phyloP scores from a whole-genome alignment of 1,139 yeast genomes.

The Wickerhamiella pararugosa region DNA sequence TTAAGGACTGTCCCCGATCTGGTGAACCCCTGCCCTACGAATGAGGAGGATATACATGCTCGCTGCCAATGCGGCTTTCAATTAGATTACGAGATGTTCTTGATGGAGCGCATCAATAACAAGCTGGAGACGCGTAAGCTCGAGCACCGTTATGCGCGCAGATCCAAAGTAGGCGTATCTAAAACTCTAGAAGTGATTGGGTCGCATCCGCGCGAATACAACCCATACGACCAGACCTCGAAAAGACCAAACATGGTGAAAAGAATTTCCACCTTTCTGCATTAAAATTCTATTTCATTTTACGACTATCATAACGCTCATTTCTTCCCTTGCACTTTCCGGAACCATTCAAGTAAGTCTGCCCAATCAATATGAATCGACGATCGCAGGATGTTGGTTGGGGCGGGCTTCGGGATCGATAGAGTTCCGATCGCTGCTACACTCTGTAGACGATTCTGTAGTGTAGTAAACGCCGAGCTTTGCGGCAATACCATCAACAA shows the following conservation, averaged over 20 bases:
- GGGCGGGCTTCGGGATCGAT: slow-evolving; percentile 17
- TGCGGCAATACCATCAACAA: slow-evolving; percentile 90
- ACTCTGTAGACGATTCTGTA: slow-evolving; percentile 60
- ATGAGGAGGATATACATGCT: too few species aligned
- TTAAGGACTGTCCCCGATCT: too few species aligned
- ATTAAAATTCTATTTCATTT: background rate
- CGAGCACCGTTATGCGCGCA: slow-evolving; percentile 20
- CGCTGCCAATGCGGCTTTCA: too few species aligned
- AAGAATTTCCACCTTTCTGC: slow-evolving; percentile 5
- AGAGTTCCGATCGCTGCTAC: slow-evolving; percentile 30
- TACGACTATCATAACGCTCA: background rate
- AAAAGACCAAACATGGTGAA: slow-evolving; percentile 12
- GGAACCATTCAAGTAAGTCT: slow-evolving; percentile 49
- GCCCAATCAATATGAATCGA: slow-evolving; percentile 27
- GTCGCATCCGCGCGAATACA: slow-evolving; percentile 15
- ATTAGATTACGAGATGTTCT: too few species aligned
- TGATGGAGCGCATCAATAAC: slow-evolving; percentile 10
- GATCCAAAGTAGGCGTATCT: slow-evolving; percentile 15
- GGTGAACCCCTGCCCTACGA: too few species aligned
- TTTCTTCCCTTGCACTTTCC: slow-evolving; percentile 32
- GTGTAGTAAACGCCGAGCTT: slow-evolving; percentile 73
- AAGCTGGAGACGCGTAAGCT: slow-evolving; percentile 21
- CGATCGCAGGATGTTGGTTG: slow-evolving; percentile 6
- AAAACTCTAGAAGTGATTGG: slow-evolving; percentile 15
- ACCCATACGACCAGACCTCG: slow-evolving; percentile 2